Base-by-base conservation (phyloP, 192 early-diverging fungal genomes). In the Entomortierella lignicola region DNA sequence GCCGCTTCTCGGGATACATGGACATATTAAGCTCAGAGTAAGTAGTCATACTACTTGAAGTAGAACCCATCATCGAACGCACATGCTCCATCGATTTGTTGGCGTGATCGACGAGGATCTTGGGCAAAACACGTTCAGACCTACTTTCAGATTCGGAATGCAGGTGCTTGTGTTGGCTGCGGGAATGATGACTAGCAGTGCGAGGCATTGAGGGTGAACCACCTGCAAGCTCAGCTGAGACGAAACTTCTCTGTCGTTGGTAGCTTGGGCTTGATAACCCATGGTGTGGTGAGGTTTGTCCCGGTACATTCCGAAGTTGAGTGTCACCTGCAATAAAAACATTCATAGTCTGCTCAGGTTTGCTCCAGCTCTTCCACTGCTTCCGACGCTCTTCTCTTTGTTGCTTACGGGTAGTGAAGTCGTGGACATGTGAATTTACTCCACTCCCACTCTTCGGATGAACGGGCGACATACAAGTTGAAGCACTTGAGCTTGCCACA, bases 321-420 rank as follows among this genome's bases (percentile, higher is more conserved):
- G 53, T 55, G 12, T 70, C 63, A 27, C 70, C 53, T 48, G 39
- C 51, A 0, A 67, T 70, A 4, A 70, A 51, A 13, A 67, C 67
- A 47, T 27, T 67, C 44, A 66, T 48, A n/a, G 59, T 55, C 27
- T 66, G 74, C 15, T 48, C 23, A 1, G 72, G 72, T 34, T 77
- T 82, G 26, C 81, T 75, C 85, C 85, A 86, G 52, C 85, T 84
- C 60, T 71, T 84, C 85, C 85, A 86, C 13, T 80, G 67, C 39
- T 75, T 74, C 27, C 71, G 57, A 3, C 77, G 71, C 21, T 71
- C 72, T 10, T 21, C 27, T 18, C 55, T 8, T 18, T 73, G 71
- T 71, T 51, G 21, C 42, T 52, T 61, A 23, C 23, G 3, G 11
- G 29, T 21, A 13, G 20, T 23, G 12, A 51, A 27, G 15, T 54